Base-by-base conservation (phyloP, 345 rosid genomes). In the Camelina hispida region DNA sequence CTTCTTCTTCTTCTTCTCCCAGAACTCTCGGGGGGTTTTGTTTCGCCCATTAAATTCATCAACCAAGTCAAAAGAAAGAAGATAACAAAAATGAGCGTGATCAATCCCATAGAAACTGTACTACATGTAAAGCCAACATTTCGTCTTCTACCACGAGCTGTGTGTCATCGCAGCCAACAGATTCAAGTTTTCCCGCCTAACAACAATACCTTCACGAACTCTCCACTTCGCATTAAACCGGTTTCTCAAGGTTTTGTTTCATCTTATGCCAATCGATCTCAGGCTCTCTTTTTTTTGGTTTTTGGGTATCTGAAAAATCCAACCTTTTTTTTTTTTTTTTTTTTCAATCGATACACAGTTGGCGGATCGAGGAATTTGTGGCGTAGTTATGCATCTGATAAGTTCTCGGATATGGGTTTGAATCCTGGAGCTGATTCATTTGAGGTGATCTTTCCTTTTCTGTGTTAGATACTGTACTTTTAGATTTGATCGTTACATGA, bases 221-320 rank as follows among this genome's bases (percentile, higher is more conserved):
- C 62, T 48, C 65, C 83, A 11, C 14, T 72, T 76, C 75, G 51
- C n/a, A 17, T 74, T 42, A 52, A 56, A 13, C 70, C 75, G 23
- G 11, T 56, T 66, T 28, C 73, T 86, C 78, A 37, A 16, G 56
- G 97, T 89, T 89, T 40, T 73, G 80, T 73, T 13, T 13, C 48
- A 23, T 37, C 22, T 28, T 43, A 3, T 22, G 47, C 13, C 3
- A 2, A 42, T 78, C 43, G 22, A 70, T 64, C 32, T 55, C 4
- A 0, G 30, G 3, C 13, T 28, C n/a, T n/a, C n/a, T n/a, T n/a
- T 43, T 66, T 40, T 47, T 37, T 9, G 12, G 37, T 8, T 59
- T 6, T 17, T 74, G 44, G 52, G 57, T 59, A 25, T 50, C 23
- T 61, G 9, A 50, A 56, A 65, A 56, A 18, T 53, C 28, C 30